Evolutionary conservation across 768 basidiomycete genomes (phyloP).

Genomic region (Tubosaeta brunneosetosa): DNA sequence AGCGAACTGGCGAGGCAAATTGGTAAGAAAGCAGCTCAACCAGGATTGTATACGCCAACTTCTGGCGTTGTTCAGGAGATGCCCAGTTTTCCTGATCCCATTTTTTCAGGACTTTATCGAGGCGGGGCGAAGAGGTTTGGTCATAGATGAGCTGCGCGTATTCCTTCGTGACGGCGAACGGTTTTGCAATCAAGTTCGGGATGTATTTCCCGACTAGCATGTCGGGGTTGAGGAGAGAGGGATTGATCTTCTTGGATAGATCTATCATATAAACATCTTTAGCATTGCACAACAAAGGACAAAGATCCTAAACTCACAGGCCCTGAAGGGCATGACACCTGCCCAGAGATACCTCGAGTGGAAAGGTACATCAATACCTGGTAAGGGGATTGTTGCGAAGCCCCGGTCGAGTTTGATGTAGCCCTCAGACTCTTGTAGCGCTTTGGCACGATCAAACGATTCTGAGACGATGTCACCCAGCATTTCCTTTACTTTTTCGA

Average conservation of each 20-base stretch:
- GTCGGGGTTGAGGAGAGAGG: conserved; percentile 87
- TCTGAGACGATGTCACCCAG: conserved; percentile 85
- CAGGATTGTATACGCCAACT: conserved; percentile 92
- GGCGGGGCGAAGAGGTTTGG: conserved; percentile 91
- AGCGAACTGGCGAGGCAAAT: conserved; percentile 96
- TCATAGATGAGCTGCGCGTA: conserved; percentile 96
- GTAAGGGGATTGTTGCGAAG: conserved; percentile 91
- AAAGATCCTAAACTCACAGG: conserved; percentile 56
- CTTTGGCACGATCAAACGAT: conserved; percentile 69
- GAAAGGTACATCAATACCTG: conserved; percentile 99
- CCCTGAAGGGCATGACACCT: conserved; percentile 94
- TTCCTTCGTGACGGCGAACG: conserved; percentile 75
- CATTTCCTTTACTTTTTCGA: conserved; percentile 97
- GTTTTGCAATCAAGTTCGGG: conserved; percentile 90
- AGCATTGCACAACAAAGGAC: not conserved
- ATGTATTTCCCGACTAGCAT: conserved; percentile 94
- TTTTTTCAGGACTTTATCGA: conserved; percentile 89
- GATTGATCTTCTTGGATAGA: conserved; percentile 96
- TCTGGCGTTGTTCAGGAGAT: conserved; percentile 75
- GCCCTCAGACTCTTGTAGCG: conserved; percentile 77
- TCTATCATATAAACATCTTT: conserved; percentile 42
- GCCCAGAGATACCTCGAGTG: conserved; percentile 99
- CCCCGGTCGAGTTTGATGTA: conserved; percentile 94
- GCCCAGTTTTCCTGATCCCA: conserved; percentile 95
- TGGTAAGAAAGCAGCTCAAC: conserved; percentile 98